Percentiles rank a stretch among this genome's conserved stretches.
Conservation (phyloP, 495 filamentous ascomycete genomes). For the Penicillium ucsense region DNA sequence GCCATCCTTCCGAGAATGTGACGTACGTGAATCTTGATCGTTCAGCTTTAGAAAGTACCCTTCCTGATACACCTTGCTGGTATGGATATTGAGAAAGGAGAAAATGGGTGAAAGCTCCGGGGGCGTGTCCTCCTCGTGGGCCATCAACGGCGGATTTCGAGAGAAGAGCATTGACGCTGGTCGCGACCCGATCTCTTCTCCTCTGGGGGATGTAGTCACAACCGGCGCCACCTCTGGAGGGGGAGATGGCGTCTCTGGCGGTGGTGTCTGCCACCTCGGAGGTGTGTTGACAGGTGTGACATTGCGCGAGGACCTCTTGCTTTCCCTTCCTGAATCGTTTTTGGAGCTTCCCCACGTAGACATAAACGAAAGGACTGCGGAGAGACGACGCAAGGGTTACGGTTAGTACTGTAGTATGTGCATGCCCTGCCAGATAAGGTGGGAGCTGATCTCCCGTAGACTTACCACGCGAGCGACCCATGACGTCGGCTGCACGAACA, state of each 20-base stretch:
- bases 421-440: slow-evolving; percentile 1
- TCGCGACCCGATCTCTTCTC: slow-evolving; percentile 37
- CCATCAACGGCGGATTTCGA: slow-evolving; percentile 81
- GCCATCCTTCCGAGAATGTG: no score
- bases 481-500: slow-evolving; percentile 14
- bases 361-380: slow-evolving; percentile 53
- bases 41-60: slow-evolving; percentile 95
- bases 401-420: slow-evolving; percentile 7
- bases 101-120: slow-evolving; percentile 94
- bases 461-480: slow-evolving; percentile 38
- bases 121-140: slow-evolving; percentile 72
- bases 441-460: slow-evolving; percentile 6
- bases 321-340: slow-evolving; percentile 23
- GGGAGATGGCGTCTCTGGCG: slow-evolving; percentile 28
- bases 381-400: slow-evolving; percentile 19
- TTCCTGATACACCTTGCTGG: slow-evolving; percentile 94
- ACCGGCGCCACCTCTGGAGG: slow-evolving; percentile 21
- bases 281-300: slow-evolving; percentile 17
- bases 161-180: slow-evolving; percentile 62
- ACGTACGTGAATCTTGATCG: slow-evolving; percentile 81
- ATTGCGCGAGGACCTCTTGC: slow-evolving; percentile 21
- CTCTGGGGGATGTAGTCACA: slow-evolving; percentile 11
- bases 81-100: slow-evolving; percentile 85
- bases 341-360: slow-evolving; percentile 42
- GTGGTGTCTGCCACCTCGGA: slow-evolving; percentile 26